phyloP scores from a whole-genome alignment of 202 grass and related monocot genomes.

The Musa balbisiana region DNA sequence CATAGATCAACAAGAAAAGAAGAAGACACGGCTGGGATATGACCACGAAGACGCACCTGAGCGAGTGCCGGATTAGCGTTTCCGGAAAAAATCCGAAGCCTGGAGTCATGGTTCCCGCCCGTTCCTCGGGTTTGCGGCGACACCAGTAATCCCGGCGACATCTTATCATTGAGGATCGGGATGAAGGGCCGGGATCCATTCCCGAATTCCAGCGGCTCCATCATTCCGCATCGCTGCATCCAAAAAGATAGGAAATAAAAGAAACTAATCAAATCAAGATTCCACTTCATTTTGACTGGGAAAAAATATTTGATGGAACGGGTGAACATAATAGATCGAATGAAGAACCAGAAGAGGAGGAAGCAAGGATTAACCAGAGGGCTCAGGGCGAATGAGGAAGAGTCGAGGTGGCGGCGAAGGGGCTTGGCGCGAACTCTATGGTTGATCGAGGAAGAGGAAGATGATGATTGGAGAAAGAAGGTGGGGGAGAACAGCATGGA shows the following conservation, averaged over 20 bases:
- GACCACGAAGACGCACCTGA: constrained; percentile 21
- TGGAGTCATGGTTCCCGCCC: constrained; percentile 5
- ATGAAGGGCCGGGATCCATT: constrained; percentile 26
- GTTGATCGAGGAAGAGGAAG: neutral
- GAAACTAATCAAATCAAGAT: neutral
- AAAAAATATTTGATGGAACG: neutral
- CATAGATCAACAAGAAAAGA: neutral
- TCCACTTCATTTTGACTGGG: neutral
- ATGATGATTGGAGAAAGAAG: neutral
- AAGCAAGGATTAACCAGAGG: neutral
- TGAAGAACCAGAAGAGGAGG: neutral
- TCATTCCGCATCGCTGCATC: constrained; percentile 21
- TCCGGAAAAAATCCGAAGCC: constrained; percentile 76
- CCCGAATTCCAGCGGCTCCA: constrained; percentile 24
- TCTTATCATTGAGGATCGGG: constrained; percentile 6
- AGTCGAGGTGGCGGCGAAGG: neutral
- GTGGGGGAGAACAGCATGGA: neutral
- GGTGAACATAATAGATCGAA: neutral
- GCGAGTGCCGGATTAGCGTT: constrained; percentile 69
- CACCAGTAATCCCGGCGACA: constrained; percentile 6
- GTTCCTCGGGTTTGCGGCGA: neutral
- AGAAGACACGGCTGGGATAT: no score
- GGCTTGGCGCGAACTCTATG: neutral
- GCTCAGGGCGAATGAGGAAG: neutral
- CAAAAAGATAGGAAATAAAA: neutral